Conservation (phyloP, 2,329 filamentous ascomycete species). For the Nigrograna mackinnonii region DNA sequence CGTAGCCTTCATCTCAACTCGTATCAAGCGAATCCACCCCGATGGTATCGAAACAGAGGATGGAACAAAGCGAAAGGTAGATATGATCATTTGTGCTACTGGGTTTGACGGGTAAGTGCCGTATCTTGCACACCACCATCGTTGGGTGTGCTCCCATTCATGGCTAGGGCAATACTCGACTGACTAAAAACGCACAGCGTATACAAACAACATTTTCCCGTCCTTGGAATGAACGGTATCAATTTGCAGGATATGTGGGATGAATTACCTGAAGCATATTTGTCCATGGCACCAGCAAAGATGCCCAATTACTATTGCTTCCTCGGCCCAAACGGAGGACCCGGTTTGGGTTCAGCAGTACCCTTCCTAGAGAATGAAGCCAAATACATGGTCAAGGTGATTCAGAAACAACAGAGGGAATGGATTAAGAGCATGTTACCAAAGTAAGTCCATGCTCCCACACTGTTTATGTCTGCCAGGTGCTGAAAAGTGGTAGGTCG, state of each 20-base stretch:
- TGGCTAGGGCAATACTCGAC: no score
- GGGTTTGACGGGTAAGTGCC: slow-evolving; percentile 3
- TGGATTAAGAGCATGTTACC: no score
- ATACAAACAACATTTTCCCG: background rate
- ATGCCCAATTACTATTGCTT: background rate
- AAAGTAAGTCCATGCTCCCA: no score
- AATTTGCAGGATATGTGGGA: slow-evolving; percentile 1
- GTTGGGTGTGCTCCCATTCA: no score
- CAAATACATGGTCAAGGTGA: no score
- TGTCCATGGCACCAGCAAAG: background rate
- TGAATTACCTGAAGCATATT: background rate
- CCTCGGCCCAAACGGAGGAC: background rate
- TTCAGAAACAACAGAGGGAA: no score
- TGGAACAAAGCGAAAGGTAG: background rate
- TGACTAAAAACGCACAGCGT: no score
- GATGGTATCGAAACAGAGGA: background rate
- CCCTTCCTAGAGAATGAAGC: no score
- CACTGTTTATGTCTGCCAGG: no score
- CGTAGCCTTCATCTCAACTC: background rate
- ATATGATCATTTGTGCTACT: slow-evolving; percentile 5
- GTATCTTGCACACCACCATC: no score
- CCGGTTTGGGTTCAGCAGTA: no score
- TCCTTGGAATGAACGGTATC: slow-evolving; percentile 2
- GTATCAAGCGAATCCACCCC: background rate
- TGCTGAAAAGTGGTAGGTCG: background rate